These are phyloP conservation scores for Mangifera indica DNA, from an alignment of 345 rosid genomes.

Conservation along the genomic window DNA sequence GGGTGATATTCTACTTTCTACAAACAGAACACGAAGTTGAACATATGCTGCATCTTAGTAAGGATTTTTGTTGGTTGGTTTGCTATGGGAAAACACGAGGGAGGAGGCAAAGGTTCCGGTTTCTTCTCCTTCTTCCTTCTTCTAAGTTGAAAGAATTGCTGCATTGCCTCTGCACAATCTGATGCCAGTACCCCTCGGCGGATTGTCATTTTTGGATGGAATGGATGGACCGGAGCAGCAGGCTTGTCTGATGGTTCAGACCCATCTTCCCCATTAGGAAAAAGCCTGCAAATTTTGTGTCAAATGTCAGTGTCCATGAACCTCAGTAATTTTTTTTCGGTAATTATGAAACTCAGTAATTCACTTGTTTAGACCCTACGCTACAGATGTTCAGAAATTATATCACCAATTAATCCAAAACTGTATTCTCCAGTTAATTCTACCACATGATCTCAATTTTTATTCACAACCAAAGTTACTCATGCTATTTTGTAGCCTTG, in stretches of 20 bases:
- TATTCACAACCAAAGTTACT: background rate
- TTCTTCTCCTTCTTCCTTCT: slow-evolving; percentile 69
- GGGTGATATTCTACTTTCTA: slow-evolving; percentile 25
- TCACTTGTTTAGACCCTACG: background rate
- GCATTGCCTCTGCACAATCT: slow-evolving; percentile 87
- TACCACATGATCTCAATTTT: background rate
- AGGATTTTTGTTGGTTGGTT: slow-evolving; percentile 70
- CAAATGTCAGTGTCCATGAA: background rate
- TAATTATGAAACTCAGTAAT: slow-evolving; percentile 6
- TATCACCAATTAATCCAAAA: background rate
- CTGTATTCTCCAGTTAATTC: background rate
- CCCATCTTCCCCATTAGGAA: slow-evolving; percentile 49
- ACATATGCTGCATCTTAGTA: slow-evolving; percentile 67
- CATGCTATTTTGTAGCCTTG: background rate
- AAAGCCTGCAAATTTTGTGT: slow-evolving; percentile 51
- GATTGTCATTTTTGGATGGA: slow-evolving; percentile 86
- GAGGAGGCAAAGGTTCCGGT: slow-evolving; percentile 39
- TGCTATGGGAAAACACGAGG: slow-evolving; percentile 51
- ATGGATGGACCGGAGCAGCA: slow-evolving; percentile 80
- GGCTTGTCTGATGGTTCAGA: slow-evolving; percentile 57
- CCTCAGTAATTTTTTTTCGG: slow-evolving; percentile 5
- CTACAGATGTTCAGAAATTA: background rate
- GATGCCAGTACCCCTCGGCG: slow-evolving; percentile 73
- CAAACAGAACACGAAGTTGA: slow-evolving; percentile 66
- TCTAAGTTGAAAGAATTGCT: slow-evolving; percentile 85